Evolutionary conservation across 805 yeast genomes (phyloP), one percentile per base, ranked within the genome.

Genomic region (Aciculoconidium aculeatum): DNA sequence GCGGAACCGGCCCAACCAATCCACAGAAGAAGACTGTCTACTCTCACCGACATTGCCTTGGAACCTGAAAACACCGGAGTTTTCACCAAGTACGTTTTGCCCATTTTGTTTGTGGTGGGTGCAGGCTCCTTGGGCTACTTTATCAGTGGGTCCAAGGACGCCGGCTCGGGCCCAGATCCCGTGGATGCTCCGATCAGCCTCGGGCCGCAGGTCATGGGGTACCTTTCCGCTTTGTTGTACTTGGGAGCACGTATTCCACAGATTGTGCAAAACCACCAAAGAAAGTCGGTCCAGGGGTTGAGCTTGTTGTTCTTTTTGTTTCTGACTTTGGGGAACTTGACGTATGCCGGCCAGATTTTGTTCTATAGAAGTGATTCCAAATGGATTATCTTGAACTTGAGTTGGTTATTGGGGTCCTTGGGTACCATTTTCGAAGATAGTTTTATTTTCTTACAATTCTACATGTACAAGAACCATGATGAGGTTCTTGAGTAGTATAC

Each of bases 201-300:
- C 20, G 80, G 79, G 1, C 80, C 90, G 2, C 84, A 79, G 51
- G 42, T 78, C 3, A 62, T 78, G 37, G 92, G 92, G 5, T 83
- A 81, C 54, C 40, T 73, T 5, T 76, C 85, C 4, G 90, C 94
- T 1, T 36, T 61, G 2, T 56, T 82, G 34, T 82, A 82, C 51
- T 63, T 82, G 40, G 74, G 82, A 6, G 92, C 92, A 3, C 31
- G 56, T 36, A 70, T 47, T 44, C 98, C 98, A 0, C 98, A 90
- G 55, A 81, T 90, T 31, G 59, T 72, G 34, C 94, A 83, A 49
- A 90, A 90, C 57, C 73, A 77, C 51, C 63, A 63, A 26, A 72
- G 95, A 40, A 75, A 78, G 45, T 81, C 95, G 4, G 87, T 87
- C 32, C 70, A 75, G 33, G 97, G 97, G 2, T 78, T 92, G 44